These are phyloP conservation scores for Dalbergia oliveri DNA, from an alignment of 306 rosid species.

Conservation along the genomic window DNA sequence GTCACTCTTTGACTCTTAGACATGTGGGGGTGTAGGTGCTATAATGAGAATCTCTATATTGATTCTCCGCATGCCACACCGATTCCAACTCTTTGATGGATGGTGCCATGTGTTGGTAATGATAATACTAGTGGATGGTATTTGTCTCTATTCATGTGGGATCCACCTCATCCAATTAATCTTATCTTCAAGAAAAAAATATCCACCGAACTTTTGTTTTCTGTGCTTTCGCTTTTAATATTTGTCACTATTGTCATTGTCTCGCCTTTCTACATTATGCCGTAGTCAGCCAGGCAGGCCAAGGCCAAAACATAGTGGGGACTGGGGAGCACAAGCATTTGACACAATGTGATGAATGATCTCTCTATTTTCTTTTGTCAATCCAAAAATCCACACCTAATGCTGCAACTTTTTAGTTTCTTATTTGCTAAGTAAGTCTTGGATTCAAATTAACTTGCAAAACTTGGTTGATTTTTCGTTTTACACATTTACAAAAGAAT, in stretches of 20 bases:
- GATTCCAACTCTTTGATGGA: background rate
- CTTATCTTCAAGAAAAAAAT: slow-evolving; percentile 40
- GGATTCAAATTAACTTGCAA: background rate
- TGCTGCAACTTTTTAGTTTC: background rate
- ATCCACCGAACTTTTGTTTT: slow-evolving; percentile 15
- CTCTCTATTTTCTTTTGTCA: background rate
- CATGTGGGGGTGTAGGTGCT: background rate
- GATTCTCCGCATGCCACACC: background rate
- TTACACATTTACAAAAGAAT: too few species aligned
- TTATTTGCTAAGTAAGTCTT: background rate
- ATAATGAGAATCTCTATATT: background rate
- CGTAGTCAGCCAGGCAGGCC: too few species aligned
- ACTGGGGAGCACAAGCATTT: background rate
- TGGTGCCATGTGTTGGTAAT: background rate
- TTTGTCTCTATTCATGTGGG: background rate
- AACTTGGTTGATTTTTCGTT: too few species aligned
- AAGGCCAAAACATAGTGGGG: background rate
- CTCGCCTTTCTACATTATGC: background rate
- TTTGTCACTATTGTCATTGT: background rate
- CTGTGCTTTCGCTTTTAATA: background rate
- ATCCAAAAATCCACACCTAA: background rate
- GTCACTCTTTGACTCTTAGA: background rate
- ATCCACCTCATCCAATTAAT: background rate
- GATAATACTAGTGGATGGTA: background rate
- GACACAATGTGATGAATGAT: background rate